Evolutionary conservation across 1,284 basidiomycete genomes (phyloP), one percentile per base, ranked within the genome.

Genomic region (Sporisorium graminicola): DNA sequence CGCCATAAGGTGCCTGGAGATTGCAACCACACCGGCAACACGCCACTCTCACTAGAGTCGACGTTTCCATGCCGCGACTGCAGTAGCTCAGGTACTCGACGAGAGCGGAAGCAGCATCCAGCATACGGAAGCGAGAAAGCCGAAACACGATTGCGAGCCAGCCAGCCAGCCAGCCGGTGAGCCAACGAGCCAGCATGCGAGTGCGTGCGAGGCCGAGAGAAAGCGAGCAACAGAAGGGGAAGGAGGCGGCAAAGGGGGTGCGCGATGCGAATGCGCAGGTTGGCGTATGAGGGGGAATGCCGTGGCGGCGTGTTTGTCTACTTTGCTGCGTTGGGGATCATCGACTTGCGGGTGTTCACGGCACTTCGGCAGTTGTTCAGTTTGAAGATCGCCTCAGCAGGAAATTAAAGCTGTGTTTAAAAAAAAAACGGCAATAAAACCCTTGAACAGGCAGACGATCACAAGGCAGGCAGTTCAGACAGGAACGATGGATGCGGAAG

Each of bases 401-500:
- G 16, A n/a, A 35, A 35, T 9, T 35, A 35, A 12, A 35, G 33
- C 33, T 35, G 33, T 3, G n/a, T n/a, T n/a, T 3, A 9, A 35
- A 14, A 13, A 35, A 35, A 35, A 8, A 5, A 9, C 12, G 35
- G 10, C 35, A 40, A 40, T 40, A 18, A 40, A 40, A 16, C 18
- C 14, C 14, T 18, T 12, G 5, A 5, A 10, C 29, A 10, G 29
- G 37, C 37, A 40, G 37, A 14, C 35, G 35, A 37, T 37, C 35
- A 37, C 10, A 6, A n/a, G n/a, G 31, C 31, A 37, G 35, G 6
- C 31, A 31, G 6, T 6, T 10, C 31, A 37, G 35, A 13, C 35
- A 37, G 14, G 8, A 7, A 37, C 8, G 43, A 56, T 56, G 27
- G 13, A 58, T 58, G 56, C 56, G 56, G 46, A 58, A 43, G 58